Evolutionary conservation across 2,329 filamentous ascomycete species (phyloP), one percentile per base, ranked within the genome.

Genomic region (Niveomyces coronatus): DNA sequence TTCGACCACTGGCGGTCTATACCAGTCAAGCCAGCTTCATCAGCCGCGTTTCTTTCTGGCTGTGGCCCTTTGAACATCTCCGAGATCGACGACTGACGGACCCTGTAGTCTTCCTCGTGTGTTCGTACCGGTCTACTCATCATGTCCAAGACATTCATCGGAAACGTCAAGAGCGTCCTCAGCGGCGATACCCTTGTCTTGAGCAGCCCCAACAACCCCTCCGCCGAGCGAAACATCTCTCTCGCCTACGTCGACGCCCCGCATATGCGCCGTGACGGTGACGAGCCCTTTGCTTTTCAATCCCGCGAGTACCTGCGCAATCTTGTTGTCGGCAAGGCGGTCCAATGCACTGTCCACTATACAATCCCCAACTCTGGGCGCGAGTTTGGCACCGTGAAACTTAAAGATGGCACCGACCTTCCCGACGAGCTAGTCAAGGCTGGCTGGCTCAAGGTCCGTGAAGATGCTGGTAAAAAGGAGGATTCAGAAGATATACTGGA

Each of bases 161-260:
- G 80, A 57, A 83, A 79, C 54, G 88, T 96, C 63, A 98, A 98
- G 73, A 85, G 82, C 58, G 85, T 94, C 50, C 69, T 93, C 54
- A 95, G 88, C 54, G 91, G 91, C 53, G 91, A 96, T 68, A 94
- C 88, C 19, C 65, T 96, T 51, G 70, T 96, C 47, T 68, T 96
- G 53, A 77, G 81, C 51, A 86, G 84, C 62, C 71, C 85, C 56
- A 81, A 79, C 61, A 88, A 93, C 58, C 82, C 84, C 24, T 71
- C 76, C 47, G 76, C 82, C 60, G 91, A 96, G 67, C 83, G 86
- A 53, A 85, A 74, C 37, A 72, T 98, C 52, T 94, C 87, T 54
- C 71, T 98, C 47, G 91, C 91, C 52, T 96, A 87, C 63, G 87
- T 96, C 49, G 83, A 81, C 42, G 87, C 88, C 35, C 91, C 91